Conservation (phyloP, 495 filamentous ascomycete genomes). For the Aspergillus ellipticus region DNA sequence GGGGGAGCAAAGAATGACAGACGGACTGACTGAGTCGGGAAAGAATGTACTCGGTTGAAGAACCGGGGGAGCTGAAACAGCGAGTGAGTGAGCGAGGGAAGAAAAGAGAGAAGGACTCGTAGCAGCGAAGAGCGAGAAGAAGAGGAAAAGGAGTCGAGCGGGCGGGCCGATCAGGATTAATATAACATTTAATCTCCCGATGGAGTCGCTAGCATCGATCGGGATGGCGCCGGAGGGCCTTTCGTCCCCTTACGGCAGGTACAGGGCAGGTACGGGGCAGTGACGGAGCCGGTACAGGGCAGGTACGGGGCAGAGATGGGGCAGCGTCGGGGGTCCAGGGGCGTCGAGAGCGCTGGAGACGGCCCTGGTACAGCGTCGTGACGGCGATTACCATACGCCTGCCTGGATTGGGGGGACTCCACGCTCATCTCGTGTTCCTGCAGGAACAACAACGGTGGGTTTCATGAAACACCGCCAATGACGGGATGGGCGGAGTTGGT, state of each 20-base stretch:
- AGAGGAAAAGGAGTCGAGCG: constrained; percentile 21
- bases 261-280: too few species aligned
- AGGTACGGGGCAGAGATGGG: too few species aligned
- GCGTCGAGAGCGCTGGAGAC: too few species aligned
- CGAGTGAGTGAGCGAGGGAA: constrained; percentile 19
- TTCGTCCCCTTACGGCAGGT: too few species aligned
- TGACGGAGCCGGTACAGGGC: too few species aligned
- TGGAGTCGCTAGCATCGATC: neutral
- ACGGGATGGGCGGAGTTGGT: neutral
- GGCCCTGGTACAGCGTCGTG: too few species aligned
- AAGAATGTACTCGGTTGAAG: constrained; percentile 54
- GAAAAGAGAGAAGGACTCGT: constrained; percentile 12
- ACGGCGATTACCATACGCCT: too few species aligned
- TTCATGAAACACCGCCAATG: neutral
- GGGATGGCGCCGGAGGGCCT: too few species aligned
- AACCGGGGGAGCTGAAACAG: constrained; percentile 28
- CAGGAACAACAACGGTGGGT: neutral
- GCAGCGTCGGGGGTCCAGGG: too few species aligned
- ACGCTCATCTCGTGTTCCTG: too few species aligned
- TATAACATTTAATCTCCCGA: neutral
- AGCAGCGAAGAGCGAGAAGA: constrained; percentile 15
- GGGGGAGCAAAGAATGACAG: constrained; percentile 19
- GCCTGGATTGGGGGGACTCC: too few species aligned
- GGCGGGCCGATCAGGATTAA: constrained; percentile 17
- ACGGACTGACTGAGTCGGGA: constrained; percentile 28